Percentiles rank a stretch among this genome's conserved stretches.
Conservation (phyloP, 2,329 filamentous ascomycete genomes). For the Leptographium lundbergii region DNA sequence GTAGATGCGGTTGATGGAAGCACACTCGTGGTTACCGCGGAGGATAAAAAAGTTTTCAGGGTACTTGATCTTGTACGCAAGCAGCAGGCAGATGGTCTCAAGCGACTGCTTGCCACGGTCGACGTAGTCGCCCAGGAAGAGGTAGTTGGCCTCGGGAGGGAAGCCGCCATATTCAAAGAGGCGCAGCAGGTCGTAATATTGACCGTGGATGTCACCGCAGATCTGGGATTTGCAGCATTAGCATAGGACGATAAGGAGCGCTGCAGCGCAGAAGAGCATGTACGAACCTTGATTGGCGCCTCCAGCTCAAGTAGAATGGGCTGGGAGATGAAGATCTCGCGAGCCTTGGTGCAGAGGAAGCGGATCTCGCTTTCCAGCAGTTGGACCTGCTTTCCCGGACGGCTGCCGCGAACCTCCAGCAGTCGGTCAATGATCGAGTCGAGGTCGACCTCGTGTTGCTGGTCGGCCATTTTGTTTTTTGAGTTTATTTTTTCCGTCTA, state of each 20-base stretch:
- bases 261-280: background rate
- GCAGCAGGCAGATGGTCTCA: constrained; percentile 91
- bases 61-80: constrained; percentile 99
- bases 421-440: constrained; percentile 99
- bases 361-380: constrained; percentile 92
- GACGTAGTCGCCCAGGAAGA: constrained; percentile 98
- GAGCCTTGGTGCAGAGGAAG: constrained; percentile 93
- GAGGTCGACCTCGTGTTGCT: constrained; percentile 83
- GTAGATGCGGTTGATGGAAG: constrained; percentile 97
- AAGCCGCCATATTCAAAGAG: constrained; percentile 98
- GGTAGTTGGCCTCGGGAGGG: constrained; percentile 96
- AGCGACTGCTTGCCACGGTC: constrained; percentile 98
- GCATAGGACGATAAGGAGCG: background rate
- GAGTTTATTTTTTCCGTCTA: background rate
- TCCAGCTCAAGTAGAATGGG: constrained; percentile 95
- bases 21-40: constrained; percentile 97
- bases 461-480: constrained; percentile 41
- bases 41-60: constrained; percentile 99
- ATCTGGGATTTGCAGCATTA: constrained; percentile 47
- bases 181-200: constrained; percentile 96
- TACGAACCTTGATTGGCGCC: constrained; percentile 90
- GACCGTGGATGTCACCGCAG: constrained; percentile 96
- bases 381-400: constrained; percentile 97
- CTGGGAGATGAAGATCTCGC: constrained; percentile 99
- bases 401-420: constrained; percentile 92